Base-by-base conservation (phyloP, 805 yeast genomes). In the Ogataea philodendri region DNA sequence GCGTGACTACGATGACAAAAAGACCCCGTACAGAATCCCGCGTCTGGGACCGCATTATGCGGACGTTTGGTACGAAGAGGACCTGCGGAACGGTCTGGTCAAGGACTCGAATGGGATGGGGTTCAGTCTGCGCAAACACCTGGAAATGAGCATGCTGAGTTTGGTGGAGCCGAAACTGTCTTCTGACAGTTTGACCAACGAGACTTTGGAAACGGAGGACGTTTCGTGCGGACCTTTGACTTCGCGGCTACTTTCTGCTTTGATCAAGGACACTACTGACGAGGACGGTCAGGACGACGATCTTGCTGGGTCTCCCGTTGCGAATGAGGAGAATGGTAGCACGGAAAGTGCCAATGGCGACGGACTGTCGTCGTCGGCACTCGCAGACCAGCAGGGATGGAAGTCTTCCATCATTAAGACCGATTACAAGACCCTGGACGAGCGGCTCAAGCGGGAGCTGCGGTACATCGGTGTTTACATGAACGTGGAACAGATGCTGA, bases 201-300 rank as follows among this genome's bases (percentile, higher is more conserved):
- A 74, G 4, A 58, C 63, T 1, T 59, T 89, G 37, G 90, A 84
- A 45, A 70, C 81, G 0, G 90, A 84, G 39, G 78, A 74, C 15
- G 67, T 90, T 1, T 81, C 95, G 1, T 82, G 95, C 56, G 98
- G 98, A 1, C 97, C 98, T 1, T 67, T 90, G 22, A 81, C 94
- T 0, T 80, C 89, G 15, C 72, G 98, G 40, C 66, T 90, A 28
- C 57, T 90, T 34, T 76, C 95, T 5, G 97, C 97, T 0, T 69
- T 90, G 8, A 63, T 88, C 37, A 69, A 74, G 45, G 72, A 73
- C 26, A 62, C 56, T 15, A 45, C 52, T 3, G 69, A 69, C 22
- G 54, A 50, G 3, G 41, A 40, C n/a, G 40, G 35, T 11, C 54
- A 37, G 7, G 44, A 38, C 11, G 37, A 32, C n/a, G 47, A 40